These are phyloP conservation scores for Colletotrichum sp. DNA, from an alignment of 2,329 filamentous ascomycete species.

Conservation along the genomic window DNA sequence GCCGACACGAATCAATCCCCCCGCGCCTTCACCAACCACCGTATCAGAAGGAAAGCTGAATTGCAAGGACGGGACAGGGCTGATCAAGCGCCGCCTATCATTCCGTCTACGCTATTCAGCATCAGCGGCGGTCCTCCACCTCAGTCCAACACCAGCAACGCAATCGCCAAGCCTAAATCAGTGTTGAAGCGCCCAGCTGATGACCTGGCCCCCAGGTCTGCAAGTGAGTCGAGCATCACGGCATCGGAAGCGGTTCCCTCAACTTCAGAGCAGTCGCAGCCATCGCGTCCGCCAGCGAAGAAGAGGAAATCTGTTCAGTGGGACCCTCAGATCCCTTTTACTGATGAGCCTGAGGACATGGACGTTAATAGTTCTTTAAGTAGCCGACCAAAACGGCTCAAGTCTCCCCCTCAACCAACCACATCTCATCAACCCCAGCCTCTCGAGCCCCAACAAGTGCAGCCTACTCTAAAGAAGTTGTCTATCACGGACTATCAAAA, in stretches of 20 bases:
- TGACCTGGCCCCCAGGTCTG: background rate
- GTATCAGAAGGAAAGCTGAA: slow-evolving; percentile 43
- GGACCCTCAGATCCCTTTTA: slow-evolving; percentile 28
- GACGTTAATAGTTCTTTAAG: slow-evolving; percentile 16
- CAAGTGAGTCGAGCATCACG: slow-evolving; percentile 1
- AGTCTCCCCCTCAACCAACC: slow-evolving; percentile 2
- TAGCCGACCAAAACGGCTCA: background rate
- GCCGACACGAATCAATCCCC: slow-evolving; percentile 44
- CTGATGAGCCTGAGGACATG: slow-evolving; percentile 26
- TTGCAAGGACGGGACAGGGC: slow-evolving; percentile 47
- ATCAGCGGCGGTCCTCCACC: slow-evolving; percentile 27
- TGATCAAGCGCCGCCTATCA: slow-evolving; percentile 37
- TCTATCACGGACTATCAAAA: slow-evolving; percentile 12
- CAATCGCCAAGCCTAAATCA: background rate
- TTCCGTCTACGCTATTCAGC: slow-evolving; percentile 30
- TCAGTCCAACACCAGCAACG: background rate
- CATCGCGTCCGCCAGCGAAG: background rate
- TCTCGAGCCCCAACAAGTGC: background rate
- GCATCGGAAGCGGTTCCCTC: background rate
- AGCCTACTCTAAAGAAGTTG: background rate
- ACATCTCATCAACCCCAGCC: background rate
- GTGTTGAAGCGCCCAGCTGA: background rate
- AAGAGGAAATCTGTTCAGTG: slow-evolving; percentile 34
- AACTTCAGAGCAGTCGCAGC: background rate
- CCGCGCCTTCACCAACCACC: slow-evolving; percentile 44